These are phyloP conservation scores for Leccinum subtestaceum DNA, from an alignment of 768 basidiomycete species.

Conservation along the genomic window DNA sequence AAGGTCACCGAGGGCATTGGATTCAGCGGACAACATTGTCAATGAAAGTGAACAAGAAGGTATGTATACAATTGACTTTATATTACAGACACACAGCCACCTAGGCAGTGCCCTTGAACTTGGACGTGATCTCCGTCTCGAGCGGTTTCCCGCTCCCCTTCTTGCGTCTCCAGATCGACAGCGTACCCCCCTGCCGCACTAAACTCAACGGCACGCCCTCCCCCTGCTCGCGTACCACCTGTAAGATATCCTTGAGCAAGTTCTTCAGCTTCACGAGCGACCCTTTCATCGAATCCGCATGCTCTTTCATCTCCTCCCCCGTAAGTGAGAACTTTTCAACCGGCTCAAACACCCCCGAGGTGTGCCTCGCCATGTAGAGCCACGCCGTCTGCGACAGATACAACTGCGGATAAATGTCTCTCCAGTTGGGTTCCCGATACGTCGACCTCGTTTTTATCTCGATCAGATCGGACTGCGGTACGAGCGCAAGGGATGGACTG, in stretches of 20 bases:
- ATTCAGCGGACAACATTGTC: conserved; percentile 33
- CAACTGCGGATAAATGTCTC: conserved; percentile 60
- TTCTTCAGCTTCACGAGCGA: conserved; percentile 28
- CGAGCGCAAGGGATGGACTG: conserved; percentile 26
- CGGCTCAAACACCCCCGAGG: conserved; percentile 48
- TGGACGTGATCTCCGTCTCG: conserved; percentile 22
- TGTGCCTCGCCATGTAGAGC: conserved; percentile 58
- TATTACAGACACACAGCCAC: conserved; percentile 15
- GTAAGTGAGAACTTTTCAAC: conserved; percentile 48
- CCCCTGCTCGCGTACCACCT: conserved; percentile 50
- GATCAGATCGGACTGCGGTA: conserved; percentile 36
- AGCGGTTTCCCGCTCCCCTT: conserved; percentile 20
- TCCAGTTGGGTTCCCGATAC: conserved; percentile 48
- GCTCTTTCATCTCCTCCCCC: conserved; percentile 19
- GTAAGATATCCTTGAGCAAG: conserved; percentile 39
- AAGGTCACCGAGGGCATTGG: conserved; percentile 69
- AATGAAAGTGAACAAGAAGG: background rate
- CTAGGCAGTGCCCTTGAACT: conserved; percentile 8
- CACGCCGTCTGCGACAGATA: conserved; percentile 66
- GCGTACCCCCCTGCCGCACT: conserved; percentile 42
- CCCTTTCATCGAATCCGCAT: conserved; percentile 19
- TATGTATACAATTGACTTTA: background rate
- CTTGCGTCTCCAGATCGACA: conserved; percentile 51
- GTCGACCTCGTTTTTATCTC: conserved; percentile 35
- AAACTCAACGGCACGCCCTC: conserved; percentile 52